Percentiles rank a stretch among this genome's conserved stretches.
phyloP scores from a whole-genome alignment of 2,329 filamentous ascomycete species.

The Coniochaeta sp. region DNA sequence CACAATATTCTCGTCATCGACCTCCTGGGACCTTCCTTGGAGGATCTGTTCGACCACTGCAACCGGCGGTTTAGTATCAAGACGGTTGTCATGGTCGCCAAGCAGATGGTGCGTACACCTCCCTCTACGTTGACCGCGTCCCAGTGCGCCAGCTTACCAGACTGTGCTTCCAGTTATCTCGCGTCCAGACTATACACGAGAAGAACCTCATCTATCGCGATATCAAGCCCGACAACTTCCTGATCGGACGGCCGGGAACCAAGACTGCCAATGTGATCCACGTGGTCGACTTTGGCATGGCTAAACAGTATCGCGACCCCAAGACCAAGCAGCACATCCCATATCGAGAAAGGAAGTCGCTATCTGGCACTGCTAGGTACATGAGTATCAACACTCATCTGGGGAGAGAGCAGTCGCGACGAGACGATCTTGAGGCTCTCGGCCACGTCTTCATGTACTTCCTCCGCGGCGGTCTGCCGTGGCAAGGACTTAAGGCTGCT shows the following conservation, averaged over 20 bases:
- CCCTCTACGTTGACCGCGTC: neutral
- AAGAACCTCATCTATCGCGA: slow-evolving; percentile 99
- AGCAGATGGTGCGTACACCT: slow-evolving; percentile 72
- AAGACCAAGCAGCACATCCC: slow-evolving; percentile 99
- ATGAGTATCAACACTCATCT: slow-evolving; percentile 99
- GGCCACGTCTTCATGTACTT: slow-evolving; percentile 74
- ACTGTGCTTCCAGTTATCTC: slow-evolving; percentile 56
- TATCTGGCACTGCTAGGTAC: slow-evolving; percentile 94
- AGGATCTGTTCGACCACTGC: slow-evolving; percentile 97
- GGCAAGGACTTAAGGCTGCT: slow-evolving; percentile 67
- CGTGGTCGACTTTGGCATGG: slow-evolving; percentile 99
- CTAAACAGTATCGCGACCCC: slow-evolving; percentile 96
- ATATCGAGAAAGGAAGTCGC: slow-evolving; percentile 91
- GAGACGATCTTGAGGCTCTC: slow-evolving; percentile 89
- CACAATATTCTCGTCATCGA: slow-evolving; percentile 99
- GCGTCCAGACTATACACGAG: slow-evolving; percentile 91
- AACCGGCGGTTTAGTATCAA: slow-evolving; percentile 92
- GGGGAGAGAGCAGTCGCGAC: slow-evolving; percentile 88
- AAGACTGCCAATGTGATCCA: slow-evolving; percentile 98
- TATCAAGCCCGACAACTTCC: slow-evolving; percentile 99
- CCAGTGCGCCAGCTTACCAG: slow-evolving; percentile 20
- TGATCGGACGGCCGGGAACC: slow-evolving; percentile 85
- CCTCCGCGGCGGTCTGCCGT: slow-evolving; percentile 61
- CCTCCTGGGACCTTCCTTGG: slow-evolving; percentile 85
- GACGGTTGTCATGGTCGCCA: slow-evolving; percentile 98